A percentile compares a stretch with the other conserved stretches of the same genome.
Conservation (phyloP, 2,329 filamentous ascomycete species). For the Nemania diffusa region DNA sequence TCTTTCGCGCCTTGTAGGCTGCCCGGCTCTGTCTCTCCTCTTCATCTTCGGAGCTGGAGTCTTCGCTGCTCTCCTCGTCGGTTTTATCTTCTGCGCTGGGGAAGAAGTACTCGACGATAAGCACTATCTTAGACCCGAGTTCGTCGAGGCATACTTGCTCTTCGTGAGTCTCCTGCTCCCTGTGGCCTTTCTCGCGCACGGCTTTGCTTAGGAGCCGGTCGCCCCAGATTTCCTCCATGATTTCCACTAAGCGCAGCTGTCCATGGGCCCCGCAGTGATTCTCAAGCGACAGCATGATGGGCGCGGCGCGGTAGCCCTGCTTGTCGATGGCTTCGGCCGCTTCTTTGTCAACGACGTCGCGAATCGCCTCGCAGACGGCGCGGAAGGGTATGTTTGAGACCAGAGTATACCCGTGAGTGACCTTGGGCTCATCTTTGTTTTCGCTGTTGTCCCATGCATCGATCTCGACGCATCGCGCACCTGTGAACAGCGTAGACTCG, state of each 20-base stretch:
- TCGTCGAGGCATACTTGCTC: constrained; percentile 68
- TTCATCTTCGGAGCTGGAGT: constrained; percentile 53
- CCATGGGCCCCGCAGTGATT: constrained; percentile 72
- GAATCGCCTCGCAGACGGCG: constrained; percentile 71
- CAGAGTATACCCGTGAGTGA: constrained; percentile 76
- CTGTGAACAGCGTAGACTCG: constrained; percentile 68
- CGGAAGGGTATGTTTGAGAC: constrained; percentile 74
- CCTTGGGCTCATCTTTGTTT: constrained; percentile 71
- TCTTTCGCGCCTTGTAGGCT: constrained; percentile 65
- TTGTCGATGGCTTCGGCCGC: constrained; percentile 55
- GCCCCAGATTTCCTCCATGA: constrained; percentile 73
- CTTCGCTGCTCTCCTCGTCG: constrained; percentile 57
- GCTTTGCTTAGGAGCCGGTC: constrained; percentile 67
- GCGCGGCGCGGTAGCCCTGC: constrained; percentile 58
- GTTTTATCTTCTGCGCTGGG: constrained; percentile 48
- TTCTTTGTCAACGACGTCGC: constrained; percentile 70
- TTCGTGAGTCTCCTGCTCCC: constrained; percentile 62
- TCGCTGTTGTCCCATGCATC: constrained; percentile 76
- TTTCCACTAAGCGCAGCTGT: constrained; percentile 69
- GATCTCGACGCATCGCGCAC: constrained; percentile 77
- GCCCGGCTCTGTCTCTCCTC: constrained; percentile 59
- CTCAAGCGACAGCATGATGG: constrained; percentile 73
- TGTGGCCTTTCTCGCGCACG: constrained; percentile 65
- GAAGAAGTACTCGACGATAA: constrained; percentile 76
- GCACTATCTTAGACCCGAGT: constrained; percentile 69